phyloP scores from a whole-genome alignment of 805 yeast species.

The Martiniozyma abietophila region DNA sequence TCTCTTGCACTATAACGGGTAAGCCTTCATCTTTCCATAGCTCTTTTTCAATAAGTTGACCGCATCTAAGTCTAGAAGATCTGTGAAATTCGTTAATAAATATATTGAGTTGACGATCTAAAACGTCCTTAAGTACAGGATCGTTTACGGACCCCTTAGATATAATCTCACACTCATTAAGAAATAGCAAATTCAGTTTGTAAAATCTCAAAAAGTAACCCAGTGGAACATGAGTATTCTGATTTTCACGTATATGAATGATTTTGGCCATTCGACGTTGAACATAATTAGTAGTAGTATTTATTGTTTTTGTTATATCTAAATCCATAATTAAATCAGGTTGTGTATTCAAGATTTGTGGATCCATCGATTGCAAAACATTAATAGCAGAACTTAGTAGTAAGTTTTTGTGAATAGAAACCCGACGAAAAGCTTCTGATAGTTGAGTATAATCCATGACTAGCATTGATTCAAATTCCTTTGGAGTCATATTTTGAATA shows the following conservation, averaged over 20 bases:
- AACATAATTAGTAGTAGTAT: conserved; percentile 57
- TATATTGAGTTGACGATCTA: conserved; percentile 56
- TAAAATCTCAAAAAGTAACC: conserved; percentile 61
- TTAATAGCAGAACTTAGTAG: conserved; percentile 62
- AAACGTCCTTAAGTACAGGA: conserved; percentile 54
- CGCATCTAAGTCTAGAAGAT: conserved; percentile 36
- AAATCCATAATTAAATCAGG: conserved; percentile 43
- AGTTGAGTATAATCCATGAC: conserved; percentile 48
- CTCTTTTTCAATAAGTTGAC: conserved; percentile 51
- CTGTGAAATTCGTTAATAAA: conserved; percentile 50
- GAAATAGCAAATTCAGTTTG: conserved; percentile 55
- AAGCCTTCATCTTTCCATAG: conserved; percentile 73
- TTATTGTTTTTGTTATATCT: conserved; percentile 59
- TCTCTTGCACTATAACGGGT: conserved; percentile 35
- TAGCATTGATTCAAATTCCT: conserved; percentile 69
- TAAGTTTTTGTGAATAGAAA: conserved; percentile 71
- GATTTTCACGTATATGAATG: conserved; percentile 66
- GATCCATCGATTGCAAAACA: conserved; percentile 27
- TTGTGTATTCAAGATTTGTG: conserved; percentile 21
- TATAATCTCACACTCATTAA: conserved; percentile 75
- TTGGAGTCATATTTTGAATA: conserved; percentile 57
- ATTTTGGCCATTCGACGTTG: conserved; percentile 74
- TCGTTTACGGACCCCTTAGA: conserved; percentile 52
- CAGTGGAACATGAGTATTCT: conserved; percentile 47
- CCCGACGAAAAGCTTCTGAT: conserved; percentile 64